A percentile compares a stretch with the other conserved stretches of the same genome.
phyloP scores from a whole-genome alignment of 805 yeast genomes.

The Candida gorgasii region DNA sequence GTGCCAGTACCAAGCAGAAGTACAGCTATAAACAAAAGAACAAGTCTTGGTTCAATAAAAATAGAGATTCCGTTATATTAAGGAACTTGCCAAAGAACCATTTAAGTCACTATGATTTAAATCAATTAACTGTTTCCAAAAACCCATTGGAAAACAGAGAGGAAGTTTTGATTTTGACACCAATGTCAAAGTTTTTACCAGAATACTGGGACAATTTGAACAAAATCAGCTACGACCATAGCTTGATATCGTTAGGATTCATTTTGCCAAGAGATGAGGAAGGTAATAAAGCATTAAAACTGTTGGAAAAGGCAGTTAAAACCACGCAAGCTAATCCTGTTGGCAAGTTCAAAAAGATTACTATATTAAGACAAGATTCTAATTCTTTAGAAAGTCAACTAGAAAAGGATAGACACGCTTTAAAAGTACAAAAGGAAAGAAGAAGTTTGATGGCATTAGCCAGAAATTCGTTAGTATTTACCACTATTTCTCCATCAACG shows the following conservation, averaged over 20 bases:
- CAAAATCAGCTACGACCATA: slow-evolving; percentile 78
- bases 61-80: slow-evolving; percentile 49
- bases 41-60: slow-evolving; percentile 48
- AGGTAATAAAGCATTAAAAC: slow-evolving; percentile 77
- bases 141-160: slow-evolving; percentile 76
- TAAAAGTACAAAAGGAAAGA: slow-evolving; percentile 82
- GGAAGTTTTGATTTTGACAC: slow-evolving; percentile 82
- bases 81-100: slow-evolving; percentile 69
- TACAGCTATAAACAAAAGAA: slow-evolving; percentile 48
- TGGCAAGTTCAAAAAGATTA: slow-evolving; percentile 75
- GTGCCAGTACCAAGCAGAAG: slow-evolving; percentile 27
- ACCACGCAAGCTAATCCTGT: slow-evolving; percentile 60
- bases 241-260: slow-evolving; percentile 83
- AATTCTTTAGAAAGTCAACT: slow-evolving; percentile 70
- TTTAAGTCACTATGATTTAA: slow-evolving; percentile 81
- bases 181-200: slow-evolving; percentile 82
- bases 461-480: slow-evolving; percentile 85
- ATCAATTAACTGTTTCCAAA: slow-evolving; percentile 69
- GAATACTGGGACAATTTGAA: slow-evolving; percentile 87
- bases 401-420: slow-evolving; percentile 91
- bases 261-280: slow-evolving; percentile 80
- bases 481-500: slow-evolving; percentile 85
- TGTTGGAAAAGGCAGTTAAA: slow-evolving; percentile 75
- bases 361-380: slow-evolving; percentile 88
- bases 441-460: slow-evolving; percentile 92